Base-by-base conservation (phyloP, 345 rosid species). In the Laguncularia racemosa region DNA sequence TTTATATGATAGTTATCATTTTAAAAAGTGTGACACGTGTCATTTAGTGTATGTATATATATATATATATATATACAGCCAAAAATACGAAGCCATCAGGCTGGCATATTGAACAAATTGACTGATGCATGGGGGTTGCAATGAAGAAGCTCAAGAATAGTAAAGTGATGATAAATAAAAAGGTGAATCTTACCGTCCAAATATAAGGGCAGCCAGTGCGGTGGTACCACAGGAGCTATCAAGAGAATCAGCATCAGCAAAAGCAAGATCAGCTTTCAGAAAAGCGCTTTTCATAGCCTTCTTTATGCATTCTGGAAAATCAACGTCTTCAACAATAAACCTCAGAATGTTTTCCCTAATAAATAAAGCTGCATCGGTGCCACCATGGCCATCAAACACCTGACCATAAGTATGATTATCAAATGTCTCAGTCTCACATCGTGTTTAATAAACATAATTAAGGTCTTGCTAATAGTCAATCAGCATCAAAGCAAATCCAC, bases 311-410 rank as follows among this genome's bases (percentile, higher is more conserved):
- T n/a, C 33, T 0, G 61, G 63, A 44, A 71, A 71, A 38, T 71
- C 44, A 16, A 67, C 17, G 44, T 71, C 75, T 18, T 71, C 65
- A n/a, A 71, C 48, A 47, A 71, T 71, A 51, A 57, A 66, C 57
- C 64, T 58, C 23, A 71, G 63, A 43, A 71, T 66, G 57, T 66
- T 71, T 23, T 62, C 3, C 38, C 47, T 53, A 49, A 66, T 55
- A 21, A 66, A 71, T 19, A 5, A 19, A 16, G 75, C 71, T 48
- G 71, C 71, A 62, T 71, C 71, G 3, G 61, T 57, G 16, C 75
- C 75, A 38, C 71, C 71, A 48, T 71, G 75, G 13, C 75, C 75
- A 49, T 71, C 75, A 62, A 71, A 71, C 50, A 71, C 75, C 75
- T 71, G 63, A 33, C 11, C 40, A 33, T 10, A 9, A 9, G 6